Conservation (phyloP, 176 grass and related monocot genomes). For the Triticum timopheevii region DNA sequence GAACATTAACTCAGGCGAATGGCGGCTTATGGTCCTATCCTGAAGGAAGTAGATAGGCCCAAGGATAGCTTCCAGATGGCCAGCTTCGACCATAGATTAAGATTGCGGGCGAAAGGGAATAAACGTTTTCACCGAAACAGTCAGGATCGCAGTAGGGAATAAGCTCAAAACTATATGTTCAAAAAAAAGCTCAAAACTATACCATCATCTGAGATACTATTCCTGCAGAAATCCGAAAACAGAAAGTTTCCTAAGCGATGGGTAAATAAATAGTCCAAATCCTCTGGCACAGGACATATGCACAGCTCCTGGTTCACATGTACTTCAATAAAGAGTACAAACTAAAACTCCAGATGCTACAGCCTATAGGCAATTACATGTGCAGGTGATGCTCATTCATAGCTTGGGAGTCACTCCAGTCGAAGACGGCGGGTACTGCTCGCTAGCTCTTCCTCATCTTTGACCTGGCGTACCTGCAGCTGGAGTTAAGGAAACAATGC, state of each 20-base stretch:
- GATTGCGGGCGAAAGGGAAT: too few relatives aligned
- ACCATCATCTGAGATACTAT: too few relatives aligned
- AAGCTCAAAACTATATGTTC: too few relatives aligned
- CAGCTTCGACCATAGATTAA: too few relatives aligned
- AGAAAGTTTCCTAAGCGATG: background rate
- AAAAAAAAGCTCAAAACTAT: too few relatives aligned
- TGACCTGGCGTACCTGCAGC: conserved; percentile 67
- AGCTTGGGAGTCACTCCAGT: background rate
- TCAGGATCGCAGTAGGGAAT: background rate
- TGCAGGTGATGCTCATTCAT: background rate
- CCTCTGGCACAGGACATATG: background rate
- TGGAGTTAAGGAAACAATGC: conserved; percentile 40
- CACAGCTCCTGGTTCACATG: background rate
- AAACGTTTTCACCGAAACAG: background rate
- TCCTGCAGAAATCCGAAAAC: too few relatives aligned
- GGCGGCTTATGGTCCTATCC: too few relatives aligned
- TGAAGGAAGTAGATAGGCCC: too few relatives aligned
- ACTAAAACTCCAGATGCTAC: background rate
- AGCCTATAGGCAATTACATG: conserved; percentile 3
- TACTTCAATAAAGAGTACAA: background rate
- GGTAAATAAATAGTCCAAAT: background rate
- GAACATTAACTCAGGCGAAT: too few relatives aligned
- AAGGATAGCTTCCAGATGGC: too few relatives aligned
- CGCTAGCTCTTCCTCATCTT: conserved; percentile 69
- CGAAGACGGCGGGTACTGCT: background rate